A percentile compares a stretch with the other conserved stretches of the same genome.
These are phyloP conservation scores for Limonium bicolor DNA, from an alignment of 148 eudicot species.

Conservation along the genomic window DNA sequence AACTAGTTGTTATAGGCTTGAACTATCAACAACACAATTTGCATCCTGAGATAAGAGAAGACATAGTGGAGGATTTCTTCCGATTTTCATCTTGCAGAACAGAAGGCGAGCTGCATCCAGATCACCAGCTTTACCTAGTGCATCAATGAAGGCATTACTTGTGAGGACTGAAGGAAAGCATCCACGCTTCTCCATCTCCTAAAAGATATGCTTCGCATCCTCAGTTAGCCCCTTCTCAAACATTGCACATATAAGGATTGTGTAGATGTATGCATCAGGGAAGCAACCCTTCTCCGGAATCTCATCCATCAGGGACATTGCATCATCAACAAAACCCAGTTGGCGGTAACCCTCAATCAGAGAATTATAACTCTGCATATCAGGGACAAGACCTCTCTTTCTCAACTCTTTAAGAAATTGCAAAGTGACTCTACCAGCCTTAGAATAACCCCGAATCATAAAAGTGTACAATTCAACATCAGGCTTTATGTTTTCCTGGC, in stretches of 20 bases:
- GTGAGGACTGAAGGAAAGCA: constrained; percentile 58
- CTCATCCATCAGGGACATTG: constrained; percentile 54
- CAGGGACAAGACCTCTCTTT: constrained; percentile 46
- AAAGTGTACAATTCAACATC: constrained; percentile 58
- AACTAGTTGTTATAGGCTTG: constrained; percentile 33
- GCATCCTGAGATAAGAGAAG: constrained; percentile 74
- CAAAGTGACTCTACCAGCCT: constrained; percentile 36
- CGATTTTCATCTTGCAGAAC: constrained; percentile 70
- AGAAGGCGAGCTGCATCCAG: constrained; percentile 47
- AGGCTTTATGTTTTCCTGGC: constrained; percentile 24
- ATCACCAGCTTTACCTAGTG: constrained; percentile 57
- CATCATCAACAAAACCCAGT: constrained; percentile 45
- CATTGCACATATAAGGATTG: constrained; percentile 66
- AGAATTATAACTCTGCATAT: constrained; percentile 60
- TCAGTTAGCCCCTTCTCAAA: constrained; percentile 47
- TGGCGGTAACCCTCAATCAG: constrained; percentile 73
- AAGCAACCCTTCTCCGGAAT: constrained; percentile 30
- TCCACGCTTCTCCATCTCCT: constrained; percentile 68
- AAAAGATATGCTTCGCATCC: constrained; percentile 51
- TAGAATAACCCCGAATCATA: constrained; percentile 53
- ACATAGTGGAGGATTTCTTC: constrained; percentile 62
- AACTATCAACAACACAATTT: constrained; percentile 39
- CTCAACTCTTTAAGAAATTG: constrained; percentile 47
- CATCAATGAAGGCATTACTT: constrained; percentile 70
- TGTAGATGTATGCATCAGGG: constrained; percentile 49